phyloP scores from a whole-genome alignment of 2,329 filamentous ascomycete species.

The Rachicladosporium sp. region DNA sequence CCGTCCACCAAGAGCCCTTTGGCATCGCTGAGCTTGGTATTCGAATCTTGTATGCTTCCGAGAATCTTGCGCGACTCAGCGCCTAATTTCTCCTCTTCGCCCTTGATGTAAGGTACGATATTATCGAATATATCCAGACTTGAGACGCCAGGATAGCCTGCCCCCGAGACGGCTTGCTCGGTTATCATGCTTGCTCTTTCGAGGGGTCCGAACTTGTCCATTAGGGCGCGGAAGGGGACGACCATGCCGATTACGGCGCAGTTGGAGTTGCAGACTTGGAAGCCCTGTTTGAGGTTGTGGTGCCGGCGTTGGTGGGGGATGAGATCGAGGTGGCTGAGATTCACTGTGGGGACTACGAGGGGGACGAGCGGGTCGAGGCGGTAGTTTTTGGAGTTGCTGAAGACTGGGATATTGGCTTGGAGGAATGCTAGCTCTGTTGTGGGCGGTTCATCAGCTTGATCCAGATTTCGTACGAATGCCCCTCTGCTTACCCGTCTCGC shows the following conservation, averaged over 20 bases:
- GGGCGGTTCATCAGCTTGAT: not conserved
- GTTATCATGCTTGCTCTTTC: slow-evolving; percentile 75
- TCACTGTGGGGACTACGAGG: slow-evolving; percentile 89
- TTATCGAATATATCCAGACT: slow-evolving; percentile 96
- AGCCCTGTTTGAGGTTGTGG: slow-evolving; percentile 65
- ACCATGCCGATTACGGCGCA: slow-evolving; percentile 95
- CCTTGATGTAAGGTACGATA: slow-evolving; percentile 82
- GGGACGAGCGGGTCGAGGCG: slow-evolving; percentile 81
- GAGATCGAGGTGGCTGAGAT: slow-evolving; percentile 72
- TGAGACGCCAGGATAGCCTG: slow-evolving; percentile 79
- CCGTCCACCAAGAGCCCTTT: slow-evolving; percentile 63
- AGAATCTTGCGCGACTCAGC: slow-evolving; percentile 92
- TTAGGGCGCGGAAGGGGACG: slow-evolving; percentile 87
- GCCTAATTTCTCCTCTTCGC: slow-evolving; percentile 94
- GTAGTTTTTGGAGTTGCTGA: slow-evolving; percentile 98
- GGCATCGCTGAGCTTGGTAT: slow-evolving; percentile 67
- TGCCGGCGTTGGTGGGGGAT: slow-evolving; percentile 78
- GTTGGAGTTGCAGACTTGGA: slow-evolving; percentile 95
- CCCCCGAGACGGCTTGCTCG: slow-evolving; percentile 87
- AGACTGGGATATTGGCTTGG: slow-evolving; percentile 75
- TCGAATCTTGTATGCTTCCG: slow-evolving; percentile 57
- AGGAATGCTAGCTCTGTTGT: slow-evolving; percentile 77
- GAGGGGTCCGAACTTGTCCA: slow-evolving; percentile 68
- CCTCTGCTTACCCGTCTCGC: slow-evolving; percentile 60
- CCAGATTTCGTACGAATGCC: not conserved